Conservation (phyloP, 805 yeast species). For the Starmerella lactis-condensi region DNA sequence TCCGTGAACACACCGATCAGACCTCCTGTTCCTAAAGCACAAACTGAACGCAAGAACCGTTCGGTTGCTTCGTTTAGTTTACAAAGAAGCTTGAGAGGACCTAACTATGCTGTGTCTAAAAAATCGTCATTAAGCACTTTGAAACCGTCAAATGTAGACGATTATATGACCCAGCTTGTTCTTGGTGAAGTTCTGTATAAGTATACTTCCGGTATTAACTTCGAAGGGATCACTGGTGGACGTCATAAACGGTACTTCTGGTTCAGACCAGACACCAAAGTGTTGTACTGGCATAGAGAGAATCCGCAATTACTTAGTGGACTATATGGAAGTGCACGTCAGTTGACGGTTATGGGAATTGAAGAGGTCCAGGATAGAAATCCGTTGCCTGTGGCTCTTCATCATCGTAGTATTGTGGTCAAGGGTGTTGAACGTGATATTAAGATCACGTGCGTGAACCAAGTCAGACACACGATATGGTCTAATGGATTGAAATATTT, state of each 20-base stretch:
- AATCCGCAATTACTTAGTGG: constrained; percentile 58
- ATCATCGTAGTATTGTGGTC: constrained; percentile 65
- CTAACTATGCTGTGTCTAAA: too few relatives aligned
- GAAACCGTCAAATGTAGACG: constrained; percentile 5
- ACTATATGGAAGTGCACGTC: constrained; percentile 42
- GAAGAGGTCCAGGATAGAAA: constrained; percentile 68
- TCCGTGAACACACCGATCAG: too few relatives aligned
- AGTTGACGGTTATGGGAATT: constrained; percentile 62
- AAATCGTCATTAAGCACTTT: too few relatives aligned
- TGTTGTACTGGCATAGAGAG: constrained; percentile 71
- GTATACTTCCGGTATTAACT: constrained; percentile 60
- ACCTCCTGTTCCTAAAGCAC: too few relatives aligned
- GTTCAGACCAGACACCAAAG: constrained; percentile 86
- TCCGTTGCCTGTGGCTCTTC: constrained; percentile 60
- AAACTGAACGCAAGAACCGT: too few relatives aligned
- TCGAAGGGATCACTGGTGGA: constrained; percentile 44
- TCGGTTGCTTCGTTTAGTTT: too few relatives aligned
- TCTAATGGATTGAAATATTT: constrained; percentile 61
- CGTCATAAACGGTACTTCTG: constrained; percentile 89
- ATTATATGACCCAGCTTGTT: constrained; percentile 72
- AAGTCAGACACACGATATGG: constrained; percentile 85
- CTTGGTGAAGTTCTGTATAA: constrained; percentile 82
- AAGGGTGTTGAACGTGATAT: constrained; percentile 47
- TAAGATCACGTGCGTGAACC: constrained; percentile 70
- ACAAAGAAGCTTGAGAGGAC: too few relatives aligned